phyloP scores from a whole-genome alignment of 2,329 filamentous ascomycete genomes.

The Daldinia eschscholtzii region DNA sequence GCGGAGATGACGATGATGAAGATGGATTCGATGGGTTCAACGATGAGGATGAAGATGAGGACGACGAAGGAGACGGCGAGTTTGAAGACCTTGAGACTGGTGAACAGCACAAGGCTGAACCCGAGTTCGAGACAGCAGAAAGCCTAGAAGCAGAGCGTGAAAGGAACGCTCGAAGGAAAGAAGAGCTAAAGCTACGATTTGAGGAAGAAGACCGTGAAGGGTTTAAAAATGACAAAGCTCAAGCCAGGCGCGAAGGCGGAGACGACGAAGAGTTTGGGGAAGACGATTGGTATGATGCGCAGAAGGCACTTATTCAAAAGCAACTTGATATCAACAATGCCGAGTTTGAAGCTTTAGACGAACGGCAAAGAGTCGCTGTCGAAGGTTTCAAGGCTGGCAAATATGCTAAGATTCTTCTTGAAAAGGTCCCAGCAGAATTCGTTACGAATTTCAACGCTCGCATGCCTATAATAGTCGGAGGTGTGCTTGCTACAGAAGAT shows the following conservation, averaged over 20 bases:
- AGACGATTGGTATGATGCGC: conserved; percentile 98
- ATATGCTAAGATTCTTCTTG: conserved; percentile 91
- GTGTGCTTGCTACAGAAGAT: conserved; percentile 93
- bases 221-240: conserved; percentile 89
- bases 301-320: conserved; percentile 95
- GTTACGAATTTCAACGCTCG: conserved; percentile 83
- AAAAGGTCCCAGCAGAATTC: conserved; percentile 92
- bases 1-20: conserved; percentile 64
- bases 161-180: conserved; percentile 90
- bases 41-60: conserved; percentile 67
- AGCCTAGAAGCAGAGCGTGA: conserved; percentile 88
- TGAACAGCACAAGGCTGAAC: conserved; percentile 66
- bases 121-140: conserved; percentile 58
- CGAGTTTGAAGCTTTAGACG: conserved; percentile 90
- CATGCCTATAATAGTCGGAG: conserved; percentile 88
- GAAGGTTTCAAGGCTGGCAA: conserved; percentile 93
- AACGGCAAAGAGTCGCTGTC: conserved; percentile 82
- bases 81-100: conserved; percentile 89
- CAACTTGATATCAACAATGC: conserved; percentile 96
- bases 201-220: conserved; percentile 99
- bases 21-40: conserved; percentile 66
- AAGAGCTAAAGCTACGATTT: conserved; percentile 93
- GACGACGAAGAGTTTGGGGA: conserved; percentile 88
- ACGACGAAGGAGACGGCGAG: conserved; percentile 80
- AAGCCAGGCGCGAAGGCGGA: conserved; percentile 76